Evolutionary conservation across 2,329 filamentous ascomycete genomes (phyloP).

Genomic region (Colletotrichum camelliae): DNA sequence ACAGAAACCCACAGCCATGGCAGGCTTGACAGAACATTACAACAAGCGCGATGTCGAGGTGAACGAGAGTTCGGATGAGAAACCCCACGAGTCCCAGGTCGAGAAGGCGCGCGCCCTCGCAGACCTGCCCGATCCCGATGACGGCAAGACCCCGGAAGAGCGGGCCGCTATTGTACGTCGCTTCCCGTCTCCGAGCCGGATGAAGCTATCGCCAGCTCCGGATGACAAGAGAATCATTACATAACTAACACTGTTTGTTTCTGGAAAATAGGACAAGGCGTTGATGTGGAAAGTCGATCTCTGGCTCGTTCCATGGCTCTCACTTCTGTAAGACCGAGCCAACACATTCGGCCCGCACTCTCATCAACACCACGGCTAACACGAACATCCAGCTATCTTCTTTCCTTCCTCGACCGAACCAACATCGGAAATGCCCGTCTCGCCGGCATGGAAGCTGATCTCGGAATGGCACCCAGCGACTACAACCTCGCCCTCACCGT

Average conservation of each 20-base stretch:
- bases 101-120: constrained; percentile 34
- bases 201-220: neutral
- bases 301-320: constrained; percentile 64
- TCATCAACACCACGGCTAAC: neutral
- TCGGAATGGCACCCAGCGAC: constrained; percentile 39
- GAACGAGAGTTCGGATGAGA: constrained; percentile 16
- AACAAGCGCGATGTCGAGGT: constrained; percentile 18
- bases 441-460: constrained; percentile 29
- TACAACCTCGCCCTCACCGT: constrained; percentile 67
- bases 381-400: constrained; percentile 22
- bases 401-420: constrained; percentile 32
- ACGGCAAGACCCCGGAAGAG: constrained; percentile 68
- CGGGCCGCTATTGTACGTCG: constrained; percentile 61
- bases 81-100: constrained; percentile 20
- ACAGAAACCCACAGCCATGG: constrained; percentile 11
- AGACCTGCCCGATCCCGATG: constrained; percentile 54
- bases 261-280: constrained; percentile 59
- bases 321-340: constrained; percentile 23
- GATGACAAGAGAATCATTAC: neutral
- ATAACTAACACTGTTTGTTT: neutral
- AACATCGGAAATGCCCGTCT: constrained; percentile 32
- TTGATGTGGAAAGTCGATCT: constrained; percentile 67
- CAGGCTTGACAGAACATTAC: neutral
- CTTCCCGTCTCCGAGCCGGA: neutral
- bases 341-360: neutral